phyloP scores from a whole-genome alignment of 805 yeast genomes.

The Torulaspora quercuum region DNA sequence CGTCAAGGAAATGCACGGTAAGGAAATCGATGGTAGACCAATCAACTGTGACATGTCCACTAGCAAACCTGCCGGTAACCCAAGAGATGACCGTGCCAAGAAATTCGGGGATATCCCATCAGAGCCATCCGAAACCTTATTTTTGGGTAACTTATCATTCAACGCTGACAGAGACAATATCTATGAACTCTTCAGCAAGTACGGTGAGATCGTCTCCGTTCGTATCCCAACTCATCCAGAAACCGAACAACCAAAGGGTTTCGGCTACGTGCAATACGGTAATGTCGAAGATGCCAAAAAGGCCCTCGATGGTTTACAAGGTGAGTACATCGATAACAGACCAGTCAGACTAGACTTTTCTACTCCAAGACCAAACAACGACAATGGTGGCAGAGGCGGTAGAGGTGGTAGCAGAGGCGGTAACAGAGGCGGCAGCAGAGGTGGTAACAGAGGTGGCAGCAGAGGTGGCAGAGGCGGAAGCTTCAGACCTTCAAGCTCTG shows the following conservation, averaged over 20 bases:
- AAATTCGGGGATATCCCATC: conserved; percentile 88
- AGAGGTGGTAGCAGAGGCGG: conserved; percentile 37
- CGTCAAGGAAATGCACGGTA: conserved; percentile 77
- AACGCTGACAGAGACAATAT: conserved; percentile 77
- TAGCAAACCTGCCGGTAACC: conserved; percentile 65
- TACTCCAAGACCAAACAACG: conserved; percentile 70
- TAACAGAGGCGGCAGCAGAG: conserved; percentile 38
- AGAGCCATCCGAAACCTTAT: conserved; percentile 91
- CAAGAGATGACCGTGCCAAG: conserved; percentile 73
- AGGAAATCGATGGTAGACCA: conserved; percentile 95
- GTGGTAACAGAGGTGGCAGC: conserved; percentile 45
- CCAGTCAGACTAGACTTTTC: conserved; percentile 93
- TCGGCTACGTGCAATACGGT: conserved; percentile 93
- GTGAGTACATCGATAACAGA: conserved; percentile 86
- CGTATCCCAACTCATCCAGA: conserved; percentile 98
- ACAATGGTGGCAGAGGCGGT: conserved; percentile 40
- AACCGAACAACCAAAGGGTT: conserved; percentile 98
- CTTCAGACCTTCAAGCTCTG: conserved; percentile 44
- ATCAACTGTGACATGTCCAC: conserved; percentile 90
- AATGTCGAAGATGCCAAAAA: conserved; percentile 85
- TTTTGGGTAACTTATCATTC: conserved; percentile 95
- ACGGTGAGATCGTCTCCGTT: conserved; percentile 81
- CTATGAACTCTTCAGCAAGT: conserved; percentile 65
- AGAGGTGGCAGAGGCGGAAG: conserved; percentile 37
- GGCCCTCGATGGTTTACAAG: conserved; percentile 83